Base-by-base conservation (phyloP, 2,329 filamentous ascomycete species). In the Colletotrichum sp. region DNA sequence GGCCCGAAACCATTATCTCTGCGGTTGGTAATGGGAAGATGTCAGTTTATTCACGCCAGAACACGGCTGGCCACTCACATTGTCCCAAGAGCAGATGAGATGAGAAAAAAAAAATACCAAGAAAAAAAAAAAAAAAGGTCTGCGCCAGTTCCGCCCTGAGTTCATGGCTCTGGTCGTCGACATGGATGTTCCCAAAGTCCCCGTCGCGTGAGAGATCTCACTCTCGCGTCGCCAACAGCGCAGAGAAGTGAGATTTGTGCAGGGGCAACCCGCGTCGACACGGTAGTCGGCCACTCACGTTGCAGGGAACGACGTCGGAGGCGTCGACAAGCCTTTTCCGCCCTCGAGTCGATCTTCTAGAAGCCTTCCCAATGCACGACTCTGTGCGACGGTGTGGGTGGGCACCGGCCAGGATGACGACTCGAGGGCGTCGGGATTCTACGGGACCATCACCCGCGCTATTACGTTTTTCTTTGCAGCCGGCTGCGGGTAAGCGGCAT, bases 311-410 rank as follows among this genome's bases (percentile, higher is more conserved):
- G 16, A 48, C 60, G 71, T 65, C 22, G 43, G 66, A 61, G 68
- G 60, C 68, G 68, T 75, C 61, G 72, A 75, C 68, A 71, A 75
- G 72, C 55, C n/a, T 71, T 64, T 32, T n/a, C 27, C 52, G 32
- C 39, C 55, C 22, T 65, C 39, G 8, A 25, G 62, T 48, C 55
- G 73, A 75, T 75, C 73, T 75, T 75, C 73, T 73, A 75, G 73
- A 75, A 75, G 73, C 69, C 62, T 75, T 72, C 73, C 73, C 16
- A 43, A 75, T 22, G n/a, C 12, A 64, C 56, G 62, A 67, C 62
- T 12, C 27, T n/a, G n/a, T 32, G 70, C 43, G 62, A 72, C 62
- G 15, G 32, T n/a, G 25, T 32, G n/a, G 43, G 73, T 67, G 62
- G 61, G 56, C 6, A 66, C 48, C 25, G 22, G 9, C 69, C 32